phyloP scores from a whole-genome alignment of 1,284 basidiomycete genomes.

The Heterobasidion occidentale region DNA sequence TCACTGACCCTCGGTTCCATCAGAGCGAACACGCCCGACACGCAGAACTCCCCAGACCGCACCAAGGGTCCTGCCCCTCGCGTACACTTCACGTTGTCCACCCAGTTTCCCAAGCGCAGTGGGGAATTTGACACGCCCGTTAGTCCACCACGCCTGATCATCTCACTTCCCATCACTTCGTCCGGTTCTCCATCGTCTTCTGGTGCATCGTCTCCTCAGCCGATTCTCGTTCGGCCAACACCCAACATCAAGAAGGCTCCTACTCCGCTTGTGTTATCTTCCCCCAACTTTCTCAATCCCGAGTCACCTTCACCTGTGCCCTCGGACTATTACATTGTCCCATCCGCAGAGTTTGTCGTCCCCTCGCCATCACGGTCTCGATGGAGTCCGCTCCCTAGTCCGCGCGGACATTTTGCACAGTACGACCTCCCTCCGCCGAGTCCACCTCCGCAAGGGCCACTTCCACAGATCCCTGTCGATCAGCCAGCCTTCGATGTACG shows the following conservation, averaged over 20 bases:
- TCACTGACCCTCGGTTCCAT: neutral
- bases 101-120: constrained; percentile 5
- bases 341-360: constrained; percentile 1
- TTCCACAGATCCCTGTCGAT: constrained; percentile 1
- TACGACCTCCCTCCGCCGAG: constrained; percentile 5
- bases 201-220: neutral
- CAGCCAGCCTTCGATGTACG: neutral
- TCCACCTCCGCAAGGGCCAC: constrained; percentile 10
- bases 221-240: constrained; percentile 1
- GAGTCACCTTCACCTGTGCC: constrained; percentile 9
- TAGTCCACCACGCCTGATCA: constrained; percentile 3
- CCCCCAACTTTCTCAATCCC: constrained; percentile 9
- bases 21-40: neutral
- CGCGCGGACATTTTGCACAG: neutral
- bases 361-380: neutral
- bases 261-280: neutral
- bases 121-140: neutral
- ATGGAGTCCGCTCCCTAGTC: neutral
- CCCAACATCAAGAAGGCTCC: neutral
- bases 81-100: constrained; percentile 11
- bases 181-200: neutral
- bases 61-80: neutral
- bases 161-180: constrained; percentile 2
- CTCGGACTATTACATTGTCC: constrained; percentile 7
- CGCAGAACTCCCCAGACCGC: neutral